phyloP scores from a whole-genome alignment of 768 basidiomycete genomes.

The Pleurotus djamor region DNA sequence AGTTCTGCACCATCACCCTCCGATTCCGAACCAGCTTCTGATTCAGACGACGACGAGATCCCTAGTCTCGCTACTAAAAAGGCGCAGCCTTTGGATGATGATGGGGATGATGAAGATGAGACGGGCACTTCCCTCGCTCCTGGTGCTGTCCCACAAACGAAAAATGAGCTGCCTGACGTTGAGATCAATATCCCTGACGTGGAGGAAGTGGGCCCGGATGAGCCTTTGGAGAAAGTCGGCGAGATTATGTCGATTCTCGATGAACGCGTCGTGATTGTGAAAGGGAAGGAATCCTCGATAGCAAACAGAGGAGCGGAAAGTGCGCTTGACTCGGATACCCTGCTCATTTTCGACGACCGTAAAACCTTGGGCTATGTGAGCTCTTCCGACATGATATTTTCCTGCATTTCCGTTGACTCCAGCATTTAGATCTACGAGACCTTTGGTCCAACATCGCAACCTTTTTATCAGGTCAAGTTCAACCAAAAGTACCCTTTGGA shows the following conservation, averaged over 20 bases:
- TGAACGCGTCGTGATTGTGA: slow-evolving; percentile 65
- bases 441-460: slow-evolving; percentile 90
- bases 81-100: slow-evolving; percentile 20
- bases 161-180: slow-evolving; percentile 65
- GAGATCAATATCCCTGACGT: slow-evolving; percentile 63
- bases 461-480: slow-evolving; percentile 88
- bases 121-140: slow-evolving; percentile 33
- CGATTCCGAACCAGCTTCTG: slow-evolving; percentile 39
- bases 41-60: slow-evolving; percentile 36
- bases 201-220: slow-evolving; percentile 59
- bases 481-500: slow-evolving; percentile 63
- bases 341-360: slow-evolving; percentile 88
- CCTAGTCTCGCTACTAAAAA: slow-evolving; percentile 15
- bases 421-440: slow-evolving; percentile 82
- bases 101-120: slow-evolving; percentile 59
- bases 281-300: slow-evolving; percentile 47
- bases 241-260: slow-evolving; percentile 76
- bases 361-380: slow-evolving; percentile 89
- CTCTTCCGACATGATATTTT: slow-evolving; percentile 11
- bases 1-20: slow-evolving; percentile 17
- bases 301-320: slow-evolving; percentile 48
- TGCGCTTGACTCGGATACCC: slow-evolving; percentile 84
- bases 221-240: slow-evolving; percentile 72
- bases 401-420: slow-evolving; percentile 10
- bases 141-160: slow-evolving; percentile 54